These are phyloP conservation scores for Gossypium arboreum DNA, from an alignment of 345 rosid species.

Conservation along the genomic window DNA sequence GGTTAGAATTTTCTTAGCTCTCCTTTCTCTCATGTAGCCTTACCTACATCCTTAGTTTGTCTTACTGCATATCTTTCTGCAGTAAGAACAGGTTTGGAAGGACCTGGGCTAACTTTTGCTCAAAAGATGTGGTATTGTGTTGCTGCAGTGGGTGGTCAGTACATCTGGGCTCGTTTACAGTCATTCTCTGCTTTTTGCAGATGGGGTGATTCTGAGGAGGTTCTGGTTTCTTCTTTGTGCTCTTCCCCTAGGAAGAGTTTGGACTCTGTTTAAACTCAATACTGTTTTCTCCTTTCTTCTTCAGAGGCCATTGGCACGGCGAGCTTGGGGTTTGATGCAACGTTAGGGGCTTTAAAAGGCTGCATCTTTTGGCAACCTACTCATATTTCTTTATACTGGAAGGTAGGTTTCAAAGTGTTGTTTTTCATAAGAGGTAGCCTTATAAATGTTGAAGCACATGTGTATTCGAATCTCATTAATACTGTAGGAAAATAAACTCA, in stretches of 20 bases:
- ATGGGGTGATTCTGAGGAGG: slow-evolving; percentile 99
- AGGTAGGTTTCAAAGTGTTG: slow-evolving; percentile 38
- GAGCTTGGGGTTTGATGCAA: slow-evolving; percentile 73
- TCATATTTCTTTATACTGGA: slow-evolving; percentile 87
- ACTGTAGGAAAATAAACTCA: slow-evolving; percentile 1
- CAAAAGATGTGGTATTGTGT: slow-evolving; percentile 92
- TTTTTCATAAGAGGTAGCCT: background rate
- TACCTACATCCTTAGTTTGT: background rate
- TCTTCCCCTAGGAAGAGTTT: background rate
- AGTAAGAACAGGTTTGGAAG: slow-evolving; percentile 96
- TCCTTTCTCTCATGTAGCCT: background rate
- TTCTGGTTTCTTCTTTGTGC: slow-evolving; percentile 4
- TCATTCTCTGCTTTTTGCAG: slow-evolving; percentile 94
- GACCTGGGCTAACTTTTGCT: slow-evolving; percentile 78
- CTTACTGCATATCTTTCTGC: slow-evolving; percentile 18
- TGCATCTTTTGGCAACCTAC: slow-evolving; percentile 84
- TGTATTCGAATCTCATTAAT: background rate
- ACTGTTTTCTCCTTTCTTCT: slow-evolving; percentile 14
- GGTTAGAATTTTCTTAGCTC: background rate
- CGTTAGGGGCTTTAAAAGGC: slow-evolving; percentile 84
- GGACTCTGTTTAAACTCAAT: background rate
- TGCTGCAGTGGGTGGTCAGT: slow-evolving; percentile 93
- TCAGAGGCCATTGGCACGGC: slow-evolving; percentile 85
- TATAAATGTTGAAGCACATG: background rate
- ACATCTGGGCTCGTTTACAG: slow-evolving; percentile 82